Conservation (phyloP, 176 grass and related monocot genomes). For the Lolium multiflorum region DNA sequence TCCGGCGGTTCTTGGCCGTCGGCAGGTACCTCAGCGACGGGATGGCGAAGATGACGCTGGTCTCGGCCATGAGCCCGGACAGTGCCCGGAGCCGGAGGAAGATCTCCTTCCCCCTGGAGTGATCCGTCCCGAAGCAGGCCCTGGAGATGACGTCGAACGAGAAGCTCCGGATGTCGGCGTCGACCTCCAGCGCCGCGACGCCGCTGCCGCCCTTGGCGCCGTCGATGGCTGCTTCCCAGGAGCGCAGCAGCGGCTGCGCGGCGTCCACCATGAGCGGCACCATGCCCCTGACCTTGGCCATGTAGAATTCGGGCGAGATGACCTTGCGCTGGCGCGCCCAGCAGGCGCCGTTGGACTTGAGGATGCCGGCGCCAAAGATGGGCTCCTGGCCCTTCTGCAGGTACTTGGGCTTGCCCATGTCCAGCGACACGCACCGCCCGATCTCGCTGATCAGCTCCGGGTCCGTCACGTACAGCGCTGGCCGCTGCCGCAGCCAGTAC, state of each 20-base stretch:
- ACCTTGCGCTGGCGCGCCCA: constrained; percentile 83
- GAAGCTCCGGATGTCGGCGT: constrained; percentile 74
- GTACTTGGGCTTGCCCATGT: constrained; percentile 84
- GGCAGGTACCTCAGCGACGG: constrained; percentile 64
- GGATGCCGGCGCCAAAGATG: constrained; percentile 78
- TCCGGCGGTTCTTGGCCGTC: constrained; percentile 56
- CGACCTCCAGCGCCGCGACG: constrained; percentile 50
- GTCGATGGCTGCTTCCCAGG: constrained; percentile 55
- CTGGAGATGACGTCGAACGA: constrained; percentile 89
- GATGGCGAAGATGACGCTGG: constrained; percentile 76
- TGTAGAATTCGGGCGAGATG: constrained; percentile 89
- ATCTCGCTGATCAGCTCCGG: constrained; percentile 84
- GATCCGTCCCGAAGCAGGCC: constrained; percentile 69
- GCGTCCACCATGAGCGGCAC: constrained; percentile 62
- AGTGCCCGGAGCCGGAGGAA: constrained; percentile 68
- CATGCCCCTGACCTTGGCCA: constrained; percentile 76
- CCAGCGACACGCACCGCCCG: constrained; percentile 72
- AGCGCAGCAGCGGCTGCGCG: constrained; percentile 50
- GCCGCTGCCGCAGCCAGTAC: constrained; percentile 72
- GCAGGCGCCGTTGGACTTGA: constrained; percentile 70
- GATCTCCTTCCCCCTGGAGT: constrained; percentile 69
- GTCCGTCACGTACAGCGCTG: constrained; percentile 83
- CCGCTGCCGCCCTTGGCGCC: constrained; percentile 21
- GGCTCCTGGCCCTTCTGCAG: constrained; percentile 88
- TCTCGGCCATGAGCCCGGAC: constrained; percentile 57